phyloP scores from a whole-genome alignment of 2,329 filamentous ascomycete genomes.

The Chaetomium globosum region DNA sequence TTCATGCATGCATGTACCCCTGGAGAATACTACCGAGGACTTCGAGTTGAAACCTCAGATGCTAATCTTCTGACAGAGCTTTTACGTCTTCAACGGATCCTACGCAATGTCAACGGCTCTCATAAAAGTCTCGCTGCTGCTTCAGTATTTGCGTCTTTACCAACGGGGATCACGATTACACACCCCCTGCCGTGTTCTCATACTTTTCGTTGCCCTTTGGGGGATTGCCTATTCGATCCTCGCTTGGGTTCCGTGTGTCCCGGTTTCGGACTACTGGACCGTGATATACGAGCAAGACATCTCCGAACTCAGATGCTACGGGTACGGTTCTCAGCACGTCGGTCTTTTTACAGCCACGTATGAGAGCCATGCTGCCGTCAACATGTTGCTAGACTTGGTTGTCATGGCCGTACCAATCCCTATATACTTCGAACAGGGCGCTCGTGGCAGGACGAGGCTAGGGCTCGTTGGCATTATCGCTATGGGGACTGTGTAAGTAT shows the following conservation, averaged over 20 bases:
- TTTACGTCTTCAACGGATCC: conserved; percentile 41
- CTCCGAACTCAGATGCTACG: conserved; percentile 37
- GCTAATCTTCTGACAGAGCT: conserved; percentile 34
- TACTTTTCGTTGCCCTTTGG: conserved; percentile 36
- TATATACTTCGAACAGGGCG: conserved; percentile 39
- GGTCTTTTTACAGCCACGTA: conserved; percentile 40
- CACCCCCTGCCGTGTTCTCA: conserved; percentile 27
- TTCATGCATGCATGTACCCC: conserved; percentile 36
- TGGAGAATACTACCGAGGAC: neutral
- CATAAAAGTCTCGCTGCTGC: conserved; percentile 45
- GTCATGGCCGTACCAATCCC: conserved; percentile 43
- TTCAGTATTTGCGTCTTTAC: conserved; percentile 46
- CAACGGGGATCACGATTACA: conserved; percentile 36
- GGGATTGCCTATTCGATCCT: conserved; percentile 39
- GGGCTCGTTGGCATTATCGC: conserved; percentile 39
- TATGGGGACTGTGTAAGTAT: conserved; percentile 39
- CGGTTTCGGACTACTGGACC: conserved; percentile 24
- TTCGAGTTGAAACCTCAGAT: neutral
- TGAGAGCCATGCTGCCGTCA: conserved; percentile 41
- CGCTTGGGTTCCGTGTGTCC: conserved; percentile 40
- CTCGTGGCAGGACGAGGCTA: conserved; percentile 33
- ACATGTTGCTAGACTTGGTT: conserved; percentile 42
- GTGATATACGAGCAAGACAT: conserved; percentile 31
- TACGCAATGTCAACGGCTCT: conserved; percentile 43
- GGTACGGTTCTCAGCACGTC: conserved; percentile 39